phyloP scores from a whole-genome alignment of 441 rosid species.

The Francoa sonchifolia region DNA sequence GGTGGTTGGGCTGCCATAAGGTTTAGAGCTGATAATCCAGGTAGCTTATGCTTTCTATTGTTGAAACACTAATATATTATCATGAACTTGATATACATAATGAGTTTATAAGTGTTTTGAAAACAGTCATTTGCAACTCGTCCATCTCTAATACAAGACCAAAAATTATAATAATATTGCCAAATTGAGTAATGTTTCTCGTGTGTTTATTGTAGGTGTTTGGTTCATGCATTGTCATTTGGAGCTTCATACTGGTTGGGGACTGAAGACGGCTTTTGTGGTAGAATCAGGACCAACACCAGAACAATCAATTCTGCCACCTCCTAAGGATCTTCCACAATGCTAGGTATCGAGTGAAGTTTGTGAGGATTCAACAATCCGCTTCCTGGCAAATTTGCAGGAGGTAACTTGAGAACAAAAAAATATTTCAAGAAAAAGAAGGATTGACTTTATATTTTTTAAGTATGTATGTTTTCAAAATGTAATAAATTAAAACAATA shows the following conservation, averaged over 20 bases:
- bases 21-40: slow-evolving; percentile 56
- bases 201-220: slow-evolving; percentile 23
- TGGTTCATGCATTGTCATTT: slow-evolving; percentile 58
- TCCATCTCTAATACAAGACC: too few species aligned
- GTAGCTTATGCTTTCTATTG: slow-evolving; percentile 19
- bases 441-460: too few species aligned
- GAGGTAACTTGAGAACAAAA: background rate
- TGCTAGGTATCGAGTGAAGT: slow-evolving; percentile 20
- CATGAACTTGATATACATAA: too few species aligned
- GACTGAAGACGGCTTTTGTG: slow-evolving; percentile 41
- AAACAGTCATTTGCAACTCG: too few species aligned
- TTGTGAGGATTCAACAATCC: background rate
- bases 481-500: too few species aligned
- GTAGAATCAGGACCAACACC: slow-evolving; percentile 40
- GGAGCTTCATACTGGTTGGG: slow-evolving; percentile 57
- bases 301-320: slow-evolving; percentile 35
- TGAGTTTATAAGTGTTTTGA: too few species aligned
- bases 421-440: too few species aligned
- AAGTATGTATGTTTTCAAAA: too few species aligned
- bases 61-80: too few species aligned
- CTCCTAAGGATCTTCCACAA: slow-evolving; percentile 44
- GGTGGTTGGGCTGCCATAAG: slow-evolving; percentile 66
- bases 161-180: too few species aligned
- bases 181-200: background rate
- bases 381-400: slow-evolving; percentile 8